Evolutionary conservation across 805 yeast species (phyloP).

Genomic region (Grigorovia transvaalensis): DNA sequence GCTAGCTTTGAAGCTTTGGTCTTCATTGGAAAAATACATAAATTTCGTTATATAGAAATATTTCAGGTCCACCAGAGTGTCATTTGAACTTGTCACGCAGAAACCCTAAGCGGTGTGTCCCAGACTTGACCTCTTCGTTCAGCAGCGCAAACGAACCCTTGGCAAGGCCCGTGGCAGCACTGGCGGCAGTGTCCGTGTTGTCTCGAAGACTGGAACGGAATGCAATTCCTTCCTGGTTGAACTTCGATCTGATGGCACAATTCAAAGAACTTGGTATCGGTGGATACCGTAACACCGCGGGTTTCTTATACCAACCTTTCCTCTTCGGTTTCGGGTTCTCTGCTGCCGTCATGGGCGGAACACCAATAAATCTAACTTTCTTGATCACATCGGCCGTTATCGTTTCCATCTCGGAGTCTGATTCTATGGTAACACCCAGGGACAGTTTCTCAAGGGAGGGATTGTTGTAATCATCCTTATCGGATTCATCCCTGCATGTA

Average conservation of each 20-base stretch:
- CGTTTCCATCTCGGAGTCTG: neutral
- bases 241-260: slow-evolving; percentile 7
- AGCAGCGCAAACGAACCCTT: neutral
- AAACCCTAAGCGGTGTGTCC: neutral
- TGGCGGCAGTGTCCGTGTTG: neutral
- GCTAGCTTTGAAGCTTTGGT: neutral
- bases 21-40: neutral
- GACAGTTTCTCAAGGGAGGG: neutral
- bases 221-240: slow-evolving; percentile 28
- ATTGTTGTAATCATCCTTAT: neutral
- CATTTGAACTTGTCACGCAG: neutral
- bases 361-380: slow-evolving; percentile 29
- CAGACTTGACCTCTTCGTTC: slow-evolving; percentile 1
- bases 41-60: slow-evolving; percentile 13
- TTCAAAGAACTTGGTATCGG: slow-evolving; percentile 20
- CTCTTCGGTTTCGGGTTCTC: slow-evolving; percentile 26
- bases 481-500: too few relatives aligned
- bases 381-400: slow-evolving; percentile 6
- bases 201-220: slow-evolving; percentile 24
- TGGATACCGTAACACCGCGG: slow-evolving; percentile 27
- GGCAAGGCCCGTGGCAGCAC: neutral
- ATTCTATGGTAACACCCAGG: neutral
- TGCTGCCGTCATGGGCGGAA: slow-evolving; percentile 25
- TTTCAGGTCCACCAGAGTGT: too few relatives aligned
- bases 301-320: slow-evolving; percentile 30